Evolutionary conservation across 345 rosid genomes (phyloP).

Genomic region (Rubroshorea leprosula): DNA sequence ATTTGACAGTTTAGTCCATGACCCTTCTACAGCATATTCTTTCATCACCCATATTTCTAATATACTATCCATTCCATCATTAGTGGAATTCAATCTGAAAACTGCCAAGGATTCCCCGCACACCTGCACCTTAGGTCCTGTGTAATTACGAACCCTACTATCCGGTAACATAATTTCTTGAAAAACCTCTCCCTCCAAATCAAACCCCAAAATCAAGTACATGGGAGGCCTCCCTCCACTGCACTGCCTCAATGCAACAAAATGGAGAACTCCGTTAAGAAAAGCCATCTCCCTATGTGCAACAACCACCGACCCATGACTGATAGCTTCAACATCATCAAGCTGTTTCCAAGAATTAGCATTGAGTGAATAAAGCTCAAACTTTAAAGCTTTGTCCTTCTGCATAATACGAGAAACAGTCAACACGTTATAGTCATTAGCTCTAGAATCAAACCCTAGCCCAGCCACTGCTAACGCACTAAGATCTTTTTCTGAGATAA

Average conservation of each 20-base stretch:
- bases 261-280: background rate
- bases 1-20: background rate
- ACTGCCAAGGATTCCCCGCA: background rate
- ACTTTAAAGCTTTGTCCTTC: background rate
- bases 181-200: background rate
- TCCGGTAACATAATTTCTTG: background rate
- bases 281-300: background rate
- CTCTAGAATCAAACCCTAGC: background rate
- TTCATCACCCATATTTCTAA: background rate
- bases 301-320: background rate
- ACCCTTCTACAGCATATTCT: background rate
- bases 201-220: background rate
- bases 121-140: background rate
- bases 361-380: background rate
- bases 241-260: background rate
- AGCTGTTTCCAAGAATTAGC: background rate
- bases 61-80: no score
- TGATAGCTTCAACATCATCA: background rate
- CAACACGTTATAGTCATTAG: background rate
- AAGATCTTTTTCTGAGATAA: background rate
- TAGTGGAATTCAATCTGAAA: background rate
- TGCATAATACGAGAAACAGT: background rate
- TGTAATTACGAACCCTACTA: background rate
- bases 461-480: background rate
- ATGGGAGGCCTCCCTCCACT: background rate